Conservation (phyloP, 1,139 yeast genomes). For the Blastobotrys petasosporus region DNA sequence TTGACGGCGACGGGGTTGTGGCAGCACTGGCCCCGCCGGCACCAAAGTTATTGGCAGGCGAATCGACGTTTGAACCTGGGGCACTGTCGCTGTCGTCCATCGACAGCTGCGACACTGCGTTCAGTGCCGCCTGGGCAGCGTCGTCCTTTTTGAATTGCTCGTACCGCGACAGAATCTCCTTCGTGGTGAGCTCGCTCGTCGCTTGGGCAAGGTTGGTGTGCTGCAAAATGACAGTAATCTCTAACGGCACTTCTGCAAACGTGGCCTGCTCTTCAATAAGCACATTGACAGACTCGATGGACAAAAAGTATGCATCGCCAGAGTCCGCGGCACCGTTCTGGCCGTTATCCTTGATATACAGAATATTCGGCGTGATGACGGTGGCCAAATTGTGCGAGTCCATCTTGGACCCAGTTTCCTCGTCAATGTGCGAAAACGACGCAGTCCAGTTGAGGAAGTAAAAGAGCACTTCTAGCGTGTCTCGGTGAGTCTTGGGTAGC, state of each 20-base stretch:
- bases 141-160: conserved; percentile 22
- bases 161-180: conserved; percentile 28
- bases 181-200: conserved; percentile 26
- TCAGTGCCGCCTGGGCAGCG: conserved; percentile 11
- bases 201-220: conserved; percentile 24
- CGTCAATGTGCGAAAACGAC: conserved; percentile 71
- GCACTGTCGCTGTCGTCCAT: not conserved
- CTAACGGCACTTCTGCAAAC: conserved; percentile 67
- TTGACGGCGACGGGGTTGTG: too few relatives aligned
- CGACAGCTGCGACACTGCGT: conserved; percentile 8
- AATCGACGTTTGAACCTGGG: not conserved
- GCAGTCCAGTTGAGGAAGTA: conserved; percentile 94
- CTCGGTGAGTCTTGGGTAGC: conserved; percentile 78
- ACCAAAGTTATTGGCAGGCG: not conserved
- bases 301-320: conserved; percentile 80
- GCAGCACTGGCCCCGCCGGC: too few relatives aligned
- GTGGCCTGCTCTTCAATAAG: conserved; percentile 81
- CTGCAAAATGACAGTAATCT: conserved; percentile 34
- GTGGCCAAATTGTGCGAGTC: conserved; percentile 93
- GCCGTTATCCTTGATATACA: conserved; percentile 41
- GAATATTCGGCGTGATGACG: conserved; percentile 87
- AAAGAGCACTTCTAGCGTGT: conserved; percentile 77
- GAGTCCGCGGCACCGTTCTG: conserved; percentile 38
- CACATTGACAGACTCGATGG: conserved; percentile 84
- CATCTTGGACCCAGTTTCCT: conserved; percentile 79